Evolutionary conservation across 176 grass and related monocot genomes (phyloP), one percentile per base, ranked within the genome.

Genomic region (Leersia perrieri): DNA sequence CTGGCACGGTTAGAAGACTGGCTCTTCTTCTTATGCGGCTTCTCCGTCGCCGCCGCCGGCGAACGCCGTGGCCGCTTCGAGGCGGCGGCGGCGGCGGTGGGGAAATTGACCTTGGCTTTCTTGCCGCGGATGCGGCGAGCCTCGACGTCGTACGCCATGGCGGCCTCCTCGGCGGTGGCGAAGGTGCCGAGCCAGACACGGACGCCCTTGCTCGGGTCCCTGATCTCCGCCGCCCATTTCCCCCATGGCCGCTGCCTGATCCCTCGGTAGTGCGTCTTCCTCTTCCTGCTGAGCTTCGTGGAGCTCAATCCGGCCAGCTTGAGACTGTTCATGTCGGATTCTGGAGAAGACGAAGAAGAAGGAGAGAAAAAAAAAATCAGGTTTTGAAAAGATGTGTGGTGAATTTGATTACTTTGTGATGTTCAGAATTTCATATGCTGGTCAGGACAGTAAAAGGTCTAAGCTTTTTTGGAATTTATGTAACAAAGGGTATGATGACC

Each of bases 81-180:
- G 69, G 40, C 60, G 25, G 7, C n/a, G 41, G 35, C 32, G 85
- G 49, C 53, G 51, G 78, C 14, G 38, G 63, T 45, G 22, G 90
- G 90, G 82, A 95, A 95, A 71, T 92, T 95, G 22, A 95, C 87
- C 76, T 95, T 95, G 58, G 93, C 93, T 66, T 95, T 95, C 77
- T 83, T 92, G 85, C 93, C 90, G 33, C 87, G 87, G 57, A 95
- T 95, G 47, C 75, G 82, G 20, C 71, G 87, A n/a, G 93, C 93
- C 75, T 88, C 93, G 3, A 77, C 35, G 7, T 95, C 93, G 3
- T 92, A 95, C 22, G 90, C 93, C 68, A 87, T 83, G 63, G 93
- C 93, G 9, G 93, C 90, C 80, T 95, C 93, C 74, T 95, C 87
- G 35, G 93, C 87, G 23, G 87, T 95, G 75, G 76, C 88, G 71